Percentiles rank a stretch among this genome's conserved stretches.
These are phyloP conservation scores for Metschnikowia baotianmanensis DNA, from an alignment of 805 yeast species.

Conservation along the genomic window DNA sequence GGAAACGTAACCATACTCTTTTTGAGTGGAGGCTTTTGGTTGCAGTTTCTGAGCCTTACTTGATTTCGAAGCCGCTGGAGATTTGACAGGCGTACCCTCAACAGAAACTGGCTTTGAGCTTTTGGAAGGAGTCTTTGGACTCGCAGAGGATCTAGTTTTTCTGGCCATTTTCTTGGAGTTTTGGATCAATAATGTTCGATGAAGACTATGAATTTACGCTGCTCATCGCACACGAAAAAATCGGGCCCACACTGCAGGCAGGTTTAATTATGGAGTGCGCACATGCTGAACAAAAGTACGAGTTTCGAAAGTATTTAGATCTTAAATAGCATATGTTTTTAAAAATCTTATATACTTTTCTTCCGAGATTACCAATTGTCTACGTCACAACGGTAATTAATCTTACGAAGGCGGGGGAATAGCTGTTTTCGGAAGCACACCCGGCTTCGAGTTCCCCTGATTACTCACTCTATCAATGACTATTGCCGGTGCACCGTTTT, in stretches of 20 bases:
- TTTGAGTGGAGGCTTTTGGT: conserved; percentile 10
- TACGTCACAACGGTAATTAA: not conserved
- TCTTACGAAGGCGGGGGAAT: conserved; percentile 30
- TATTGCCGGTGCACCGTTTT: conserved; percentile 41
- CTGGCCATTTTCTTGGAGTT: conserved; percentile 16
- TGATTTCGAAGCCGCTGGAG: conserved; percentile 22
- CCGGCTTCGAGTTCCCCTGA: conserved; percentile 9
- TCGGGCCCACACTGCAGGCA: conserved; percentile 11
- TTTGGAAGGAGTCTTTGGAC: conserved; percentile 19
- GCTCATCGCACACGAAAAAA: conserved; percentile 21
- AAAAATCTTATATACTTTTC: no score
- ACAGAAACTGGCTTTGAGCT: conserved; percentile 7
- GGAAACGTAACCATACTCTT: conserved; percentile 17
- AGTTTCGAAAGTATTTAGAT: not conserved
- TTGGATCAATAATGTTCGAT: not conserved
- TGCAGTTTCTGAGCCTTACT: conserved; percentile 9
- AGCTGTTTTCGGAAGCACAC: conserved; percentile 31
- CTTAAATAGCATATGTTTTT: not conserved
- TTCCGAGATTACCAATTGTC: no score
- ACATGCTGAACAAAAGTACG: no score
- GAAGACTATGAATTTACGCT: not conserved
- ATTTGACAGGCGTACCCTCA: conserved; percentile 9
- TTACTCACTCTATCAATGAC: conserved; percentile 34
- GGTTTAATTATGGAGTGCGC: no score
- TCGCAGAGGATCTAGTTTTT: conserved; percentile 19